These are phyloP conservation scores for Sequoia sempervirens DNA, from an alignment of 75 land plant species.

Conservation along the genomic window DNA sequence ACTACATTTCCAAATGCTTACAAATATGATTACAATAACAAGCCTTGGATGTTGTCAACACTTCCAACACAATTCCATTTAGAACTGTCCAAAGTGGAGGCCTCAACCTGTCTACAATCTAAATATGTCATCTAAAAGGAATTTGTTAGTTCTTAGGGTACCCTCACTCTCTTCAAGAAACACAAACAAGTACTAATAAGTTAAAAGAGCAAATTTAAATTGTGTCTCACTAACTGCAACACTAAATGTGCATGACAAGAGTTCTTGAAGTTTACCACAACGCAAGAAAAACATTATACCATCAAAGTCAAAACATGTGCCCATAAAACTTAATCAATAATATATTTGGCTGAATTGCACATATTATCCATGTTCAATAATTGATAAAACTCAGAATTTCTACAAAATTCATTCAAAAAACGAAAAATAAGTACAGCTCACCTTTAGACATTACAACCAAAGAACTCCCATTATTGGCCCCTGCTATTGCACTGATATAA, in stretches of 20 bases:
- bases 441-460: conserved; percentile 98
- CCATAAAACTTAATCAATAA: not conserved
- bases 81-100: not conserved
- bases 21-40: not conserved
- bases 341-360: not conserved
- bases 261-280: not conserved
- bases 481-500: conserved; percentile 90
- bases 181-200: not conserved
- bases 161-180: not conserved
- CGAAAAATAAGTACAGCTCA: conserved; percentile 4
- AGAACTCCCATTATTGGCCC: conserved; percentile 84
- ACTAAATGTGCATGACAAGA: not conserved
- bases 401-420: not conserved
- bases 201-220: not conserved
- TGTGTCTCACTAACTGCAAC: not conserved
- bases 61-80: not conserved
- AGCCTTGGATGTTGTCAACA: not conserved
- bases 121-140: not conserved
- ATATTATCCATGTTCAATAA: not conserved
- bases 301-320: not conserved
- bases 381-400: not conserved
- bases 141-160: not conserved
- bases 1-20: not conserved
- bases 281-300: not conserved
- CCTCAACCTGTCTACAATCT: not conserved